Evolutionary conservation across 2,329 filamentous ascomycete genomes (phyloP), one percentile per base, ranked within the genome.

Genomic region (Clarireedia homoeocarpa): DNA sequence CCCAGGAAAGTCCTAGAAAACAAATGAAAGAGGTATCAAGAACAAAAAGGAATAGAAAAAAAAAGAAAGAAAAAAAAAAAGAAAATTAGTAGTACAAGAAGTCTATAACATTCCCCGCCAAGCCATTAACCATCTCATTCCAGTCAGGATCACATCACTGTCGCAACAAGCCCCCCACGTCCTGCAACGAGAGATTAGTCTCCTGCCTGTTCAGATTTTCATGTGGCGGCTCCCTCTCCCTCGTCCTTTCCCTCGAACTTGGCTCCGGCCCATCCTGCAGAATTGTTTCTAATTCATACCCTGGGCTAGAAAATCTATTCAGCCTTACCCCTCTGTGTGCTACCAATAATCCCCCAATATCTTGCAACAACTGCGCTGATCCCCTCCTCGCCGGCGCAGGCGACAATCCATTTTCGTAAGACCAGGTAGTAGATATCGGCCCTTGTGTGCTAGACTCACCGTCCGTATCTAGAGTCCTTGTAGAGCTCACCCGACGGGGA

Each of bases 291-390:
- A 44, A 44, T 24, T 44, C 40, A 23, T 44, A 44, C 15, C 40
- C 40, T 5, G 17, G 17, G 10, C 30, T 34, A 12, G 40, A 44
- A 12, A 23, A 17, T 9, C 40, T 17, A 20, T 23, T 42, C 39
- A 17, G 9, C 15, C 39, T 44, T 4, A 9, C 42, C 15, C 27
- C 23, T 20, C 40, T 24, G 14, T n/a, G 40, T 1, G 59, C 79
- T 75, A 2, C 70, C 72, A 5, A 84, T 66, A 15, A 83, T 70
- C 78, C 81, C 7, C 80, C 77, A 1, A 84, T 66, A 61, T 85
- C 82, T 60, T 82, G 79, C 5, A 85, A 68, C n/a, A 84, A 64
- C 0, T 80, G 77, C 1, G 78, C 74, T 2, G 81, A 84, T 3
- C 82, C 82, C 45, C 79, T 71, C 6, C 78, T 73, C 1, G 74